Evolutionary conservation across 2,329 filamentous ascomycete species (phyloP), one percentile per base, ranked within the genome.

Genomic region (Pezicula neosporulosa): DNA sequence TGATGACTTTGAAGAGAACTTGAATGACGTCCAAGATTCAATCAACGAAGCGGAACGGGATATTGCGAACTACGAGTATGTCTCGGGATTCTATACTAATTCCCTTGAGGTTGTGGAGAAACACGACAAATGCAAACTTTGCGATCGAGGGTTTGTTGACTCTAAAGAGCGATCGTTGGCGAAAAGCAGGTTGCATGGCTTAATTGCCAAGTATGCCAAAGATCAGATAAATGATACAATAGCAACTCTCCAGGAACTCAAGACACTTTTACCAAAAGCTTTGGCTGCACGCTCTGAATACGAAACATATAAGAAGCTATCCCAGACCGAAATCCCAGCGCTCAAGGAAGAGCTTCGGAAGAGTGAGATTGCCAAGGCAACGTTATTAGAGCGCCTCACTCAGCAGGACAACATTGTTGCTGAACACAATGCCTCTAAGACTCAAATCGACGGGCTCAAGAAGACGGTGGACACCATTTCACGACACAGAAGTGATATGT

Each of bases 381-480:
- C 69, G 16, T 68, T 88, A 19, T 72, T 89, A 47, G 75, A 77
- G 36, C 76, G 79, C 51, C 71, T 90, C 2, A 87, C 91, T 63
- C 77, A 81, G 47, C 77, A 85, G 56, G 91, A 96, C 60, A 78
- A 77, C 35, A 67, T 73, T 3, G 84, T 94, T 48, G 75, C 79
- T 41, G 78, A 85, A 42, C 80, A 82, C 48, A 81, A 87, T 53
- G 82, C 80, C 47, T 75, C 80, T 42, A 86, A 85, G 63, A 79
- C 83, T 59, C 89, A 94, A 37, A 73, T 93, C 6, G 90, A 96
- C 54, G 81, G 83, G 3, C 76, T 97, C 57, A 78, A 79, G 42
- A 90, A 89, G 68, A 90, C 87, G 2, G 84, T 97, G 7, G 76
- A 81, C 51, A 87, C 79, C 52, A 95, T 99, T 53, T 72, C 80